Evolutionary conservation across 1,284 basidiomycete genomes (phyloP), one percentile per base, ranked within the genome.

Genomic region (Trichosporon coremiiforme): DNA sequence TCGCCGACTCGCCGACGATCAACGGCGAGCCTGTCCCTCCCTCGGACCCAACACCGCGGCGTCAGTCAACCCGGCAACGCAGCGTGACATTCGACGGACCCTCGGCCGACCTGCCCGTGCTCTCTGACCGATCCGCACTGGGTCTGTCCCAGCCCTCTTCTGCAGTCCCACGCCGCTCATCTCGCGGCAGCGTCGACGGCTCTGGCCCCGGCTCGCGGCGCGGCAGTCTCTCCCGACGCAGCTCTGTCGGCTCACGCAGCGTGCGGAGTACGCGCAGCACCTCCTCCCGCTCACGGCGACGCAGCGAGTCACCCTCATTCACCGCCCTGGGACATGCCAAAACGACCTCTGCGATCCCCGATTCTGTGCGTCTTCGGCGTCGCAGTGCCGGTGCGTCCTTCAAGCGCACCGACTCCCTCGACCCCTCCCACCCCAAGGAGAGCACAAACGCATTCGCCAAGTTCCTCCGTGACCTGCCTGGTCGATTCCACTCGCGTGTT

Each of bases 391-490:
- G 29, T 10, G 29, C 55, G 5, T 6, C 15, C 7, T 29, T 25
- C 25, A 29, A 15, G 8, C 53, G 25, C 25, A 29, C 25, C 9
- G 25, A 25, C 25, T 29, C 22, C 4, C 41, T 25, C 25, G 63
- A 64, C 36, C 29, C 64, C 4, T 33, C 38, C 57, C 53, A 55
- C 31, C 31, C 60, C 13, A 29, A 63, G 62, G 33, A 60, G 36
- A 29, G 22, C 17, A 45, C 41, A 15, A 64, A 41, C n/a, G 53
- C 64, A 4, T 75, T 82, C 38, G 69, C 74, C 33, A 73, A 73
- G 29, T 81, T 80, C 68, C 65, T 82, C 36, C 71, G 74, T 62
- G 79, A 79, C 22, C 53, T 82, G 2, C 80, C 80, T 2, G 70
- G 75, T 12, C 74, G 75, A 68, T 70, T 82, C 63, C 80, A 80